Base-by-base conservation (phyloP, 768 basidiomycete genomes). In the Lanmaoa rubissima region DNA sequence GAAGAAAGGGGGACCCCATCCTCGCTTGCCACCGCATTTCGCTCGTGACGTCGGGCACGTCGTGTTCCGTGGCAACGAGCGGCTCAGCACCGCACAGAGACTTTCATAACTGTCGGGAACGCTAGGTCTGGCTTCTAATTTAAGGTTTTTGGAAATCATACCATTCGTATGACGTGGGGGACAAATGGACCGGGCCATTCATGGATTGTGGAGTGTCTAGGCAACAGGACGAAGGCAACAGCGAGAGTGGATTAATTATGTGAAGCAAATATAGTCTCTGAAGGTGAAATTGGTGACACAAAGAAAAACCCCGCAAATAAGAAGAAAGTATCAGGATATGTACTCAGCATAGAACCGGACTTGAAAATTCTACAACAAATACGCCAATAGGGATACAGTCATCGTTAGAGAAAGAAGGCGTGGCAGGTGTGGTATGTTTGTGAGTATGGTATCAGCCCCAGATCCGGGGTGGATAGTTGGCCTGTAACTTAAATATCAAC, bases 11-110 rank as follows among this genome's bases (percentile, higher is more conserved):
- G 51, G 54, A 2, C 66, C 66, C 3, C 45, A 51, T 7, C 65
- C 79, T n/a, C 80, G 80, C 9, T 61, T 71, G 8, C 79, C 80
- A 0, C 88, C 87, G 3, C 73, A 90, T 17, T 88, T 86, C 66
- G 82, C 84, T 48, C 79, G 80, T 31, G 76, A 82, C 48, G 78
- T 75, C 3, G 88, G 87, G 0, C 89, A 92, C 67, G 77, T 86
- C 19, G 71, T 89, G 5, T 86, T 88, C 63, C 72, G 83, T 47
- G 89, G 90, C 31, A 82, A 83, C 61, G 82, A 85, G 58, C 72
- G 64, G 35, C 60, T 84, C 14, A 53, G 60, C 12, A 35, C 28
- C 4, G 19, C 35, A 34, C 38, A 9, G n/a, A 45, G n/a, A 14
- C n/a, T 19, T 26, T 51, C 58, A 6, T 65, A 12, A 48, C 8